phyloP scores from a whole-genome alignment of 225 moss, liverwort and hornwort species.

The Ulota crispa region DNA sequence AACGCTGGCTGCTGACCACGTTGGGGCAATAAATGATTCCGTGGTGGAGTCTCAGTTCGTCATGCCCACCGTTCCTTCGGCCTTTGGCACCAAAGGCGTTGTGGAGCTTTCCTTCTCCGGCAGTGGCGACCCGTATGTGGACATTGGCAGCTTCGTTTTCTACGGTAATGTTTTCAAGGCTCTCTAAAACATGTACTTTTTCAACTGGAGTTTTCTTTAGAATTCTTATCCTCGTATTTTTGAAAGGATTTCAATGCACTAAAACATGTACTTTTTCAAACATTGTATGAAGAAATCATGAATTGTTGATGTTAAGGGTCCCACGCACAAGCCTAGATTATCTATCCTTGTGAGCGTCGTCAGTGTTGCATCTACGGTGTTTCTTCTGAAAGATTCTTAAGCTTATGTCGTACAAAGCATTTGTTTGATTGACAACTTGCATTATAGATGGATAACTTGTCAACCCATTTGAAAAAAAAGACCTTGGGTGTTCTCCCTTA shows the following conservation, averaged over 20 bases:
- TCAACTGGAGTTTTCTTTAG: background rate
- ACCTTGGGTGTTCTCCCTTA: no score
- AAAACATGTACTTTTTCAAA: background rate
- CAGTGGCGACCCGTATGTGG: constrained; percentile 32
- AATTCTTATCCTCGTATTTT: no score
- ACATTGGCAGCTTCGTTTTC: constrained; percentile 42
- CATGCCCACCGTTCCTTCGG: constrained; percentile 32
- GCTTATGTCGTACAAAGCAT: no score
- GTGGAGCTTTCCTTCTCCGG: constrained; percentile 42
- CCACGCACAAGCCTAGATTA: no score
- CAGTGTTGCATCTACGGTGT: no score
- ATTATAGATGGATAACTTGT: no score
- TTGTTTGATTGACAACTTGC: no score
- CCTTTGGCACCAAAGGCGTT: constrained; percentile 29
- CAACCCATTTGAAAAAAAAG: no score
- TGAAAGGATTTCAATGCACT: no score
- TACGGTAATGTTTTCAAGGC: constrained; percentile 30
- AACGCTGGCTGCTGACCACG: constrained; percentile 34
- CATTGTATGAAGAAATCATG: background rate
- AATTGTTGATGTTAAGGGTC: background rate
- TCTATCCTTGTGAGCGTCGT: no score
- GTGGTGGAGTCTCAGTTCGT: constrained; percentile 39
- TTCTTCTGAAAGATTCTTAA: no score
- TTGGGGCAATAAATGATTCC: constrained; percentile 23
- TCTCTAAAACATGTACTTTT: background rate